Conservation (phyloP, 345 rosid genomes). For the Nasturtium officinale region DNA sequence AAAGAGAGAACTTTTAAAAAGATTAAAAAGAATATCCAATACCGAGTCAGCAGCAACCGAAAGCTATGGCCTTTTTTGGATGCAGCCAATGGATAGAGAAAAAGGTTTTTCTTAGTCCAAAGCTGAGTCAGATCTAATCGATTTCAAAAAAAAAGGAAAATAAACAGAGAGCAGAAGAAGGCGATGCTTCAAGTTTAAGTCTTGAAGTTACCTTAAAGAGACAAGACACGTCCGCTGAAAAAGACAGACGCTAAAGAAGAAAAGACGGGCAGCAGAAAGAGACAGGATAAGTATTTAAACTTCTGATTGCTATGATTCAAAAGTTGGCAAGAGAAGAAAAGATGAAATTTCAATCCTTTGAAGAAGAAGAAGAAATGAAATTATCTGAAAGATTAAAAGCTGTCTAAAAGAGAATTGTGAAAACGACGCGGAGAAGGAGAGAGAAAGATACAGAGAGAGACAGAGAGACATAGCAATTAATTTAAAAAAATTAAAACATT, state of each 20-base stretch:
- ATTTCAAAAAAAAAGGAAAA: not conserved
- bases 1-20: constrained; percentile 6
- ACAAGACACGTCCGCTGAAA: constrained; percentile 44
- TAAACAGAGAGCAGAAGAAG: constrained; percentile 5
- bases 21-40: constrained; percentile 20
- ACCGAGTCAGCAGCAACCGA: not conserved
- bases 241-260: constrained; percentile 24
- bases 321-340: constrained; percentile 13
- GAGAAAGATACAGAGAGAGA: not conserved
- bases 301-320: constrained; percentile 6
- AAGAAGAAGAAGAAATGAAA: constrained; percentile 15
- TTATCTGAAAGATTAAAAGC: constrained; percentile 22
- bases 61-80: constrained; percentile 23
- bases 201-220: constrained; percentile 43
- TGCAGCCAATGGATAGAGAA: constrained; percentile 29
- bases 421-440: constrained; percentile 24
- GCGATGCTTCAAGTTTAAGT: constrained; percentile 50
- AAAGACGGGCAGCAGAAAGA: constrained; percentile 21
- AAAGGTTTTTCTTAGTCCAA: constrained; percentile 29
- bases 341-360: not conserved
- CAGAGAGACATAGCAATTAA: constrained; percentile 23
- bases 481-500: not conserved
- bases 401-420: constrained; percentile 25
- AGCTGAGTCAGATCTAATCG: constrained; percentile 46
- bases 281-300: constrained; percentile 17